phyloP scores from a whole-genome alignment of 352 stramenopile genomes.

The Pilasporangium apinafurcum region DNA sequence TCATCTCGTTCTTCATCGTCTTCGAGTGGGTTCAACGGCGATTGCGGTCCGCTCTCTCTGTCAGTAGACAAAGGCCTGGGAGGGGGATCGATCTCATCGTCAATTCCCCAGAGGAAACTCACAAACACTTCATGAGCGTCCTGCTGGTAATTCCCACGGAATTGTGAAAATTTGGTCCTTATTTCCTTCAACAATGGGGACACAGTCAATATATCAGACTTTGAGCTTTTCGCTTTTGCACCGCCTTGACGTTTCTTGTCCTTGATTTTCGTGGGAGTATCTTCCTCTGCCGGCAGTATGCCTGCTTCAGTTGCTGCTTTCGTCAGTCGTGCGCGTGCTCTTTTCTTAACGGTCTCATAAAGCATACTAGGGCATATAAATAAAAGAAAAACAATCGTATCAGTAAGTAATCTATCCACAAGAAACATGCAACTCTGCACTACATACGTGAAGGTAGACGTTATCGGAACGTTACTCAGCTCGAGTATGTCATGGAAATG shows the following conservation, averaged over 20 bases:
- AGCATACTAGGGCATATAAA: conserved; percentile 27
- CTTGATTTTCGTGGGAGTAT: conserved; percentile 10
- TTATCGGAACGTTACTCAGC: conserved; percentile 84
- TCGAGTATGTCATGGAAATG: conserved; percentile 41
- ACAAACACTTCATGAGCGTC: conserved; percentile 95
- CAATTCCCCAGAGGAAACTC: conserved; percentile 89
- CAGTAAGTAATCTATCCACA: neutral
- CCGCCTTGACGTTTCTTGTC: conserved; percentile 9
- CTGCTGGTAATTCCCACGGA: conserved; percentile 94
- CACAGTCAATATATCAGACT: conserved; percentile 49
- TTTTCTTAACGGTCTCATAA: conserved; percentile 54
- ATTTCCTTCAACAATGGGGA: conserved; percentile 59
- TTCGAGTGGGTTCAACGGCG: conserved; percentile 8
- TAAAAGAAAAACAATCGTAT: neutral
- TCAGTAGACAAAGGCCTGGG: neutral
- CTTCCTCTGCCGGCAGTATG: conserved; percentile 11
- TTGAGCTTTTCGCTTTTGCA: conserved; percentile 16
- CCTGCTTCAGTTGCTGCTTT: too few relatives aligned
- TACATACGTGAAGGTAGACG: conserved; percentile 62
- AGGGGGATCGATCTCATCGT: conserved; percentile 61
- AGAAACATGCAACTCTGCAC: neutral
- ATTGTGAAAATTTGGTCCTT: conserved; percentile 86
- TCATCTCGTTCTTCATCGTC: conserved; percentile 12
- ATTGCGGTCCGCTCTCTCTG: neutral
- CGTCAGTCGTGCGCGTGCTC: conserved; percentile 13